Percentiles rank a stretch among this genome's conserved stretches.
phyloP scores from a whole-genome alignment of 805 yeast species.

The Starmerella scarabaei region DNA sequence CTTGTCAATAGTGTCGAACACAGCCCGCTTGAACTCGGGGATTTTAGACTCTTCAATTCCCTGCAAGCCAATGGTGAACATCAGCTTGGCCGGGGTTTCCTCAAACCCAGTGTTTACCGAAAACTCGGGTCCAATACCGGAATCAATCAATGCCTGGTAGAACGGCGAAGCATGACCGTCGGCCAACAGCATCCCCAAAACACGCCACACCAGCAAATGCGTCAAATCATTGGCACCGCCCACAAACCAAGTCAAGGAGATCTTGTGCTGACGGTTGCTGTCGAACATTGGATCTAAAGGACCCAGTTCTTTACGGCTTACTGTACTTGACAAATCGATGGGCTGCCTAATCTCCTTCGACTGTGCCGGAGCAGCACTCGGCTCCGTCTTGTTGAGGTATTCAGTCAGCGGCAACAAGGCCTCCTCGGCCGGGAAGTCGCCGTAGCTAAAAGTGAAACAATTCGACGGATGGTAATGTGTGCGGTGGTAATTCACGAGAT shows the following conservation, averaged over 20 bases:
- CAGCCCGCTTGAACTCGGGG: slow-evolving; percentile 35
- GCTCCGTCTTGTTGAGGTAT: slow-evolving; percentile 14
- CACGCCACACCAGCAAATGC: slow-evolving; percentile 57
- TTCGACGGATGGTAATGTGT: slow-evolving; percentile 81
- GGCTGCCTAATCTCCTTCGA: slow-evolving; percentile 29
- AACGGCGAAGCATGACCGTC: slow-evolving; percentile 91
- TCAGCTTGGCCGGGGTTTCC: slow-evolving; percentile 57
- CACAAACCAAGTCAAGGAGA: slow-evolving; percentile 79
- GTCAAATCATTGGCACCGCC: slow-evolving; percentile 60
- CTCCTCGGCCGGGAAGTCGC: slow-evolving; percentile 36
- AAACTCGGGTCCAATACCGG: slow-evolving; percentile 74
- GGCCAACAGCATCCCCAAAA: slow-evolving; percentile 55
- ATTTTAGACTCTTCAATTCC: slow-evolving; percentile 46
- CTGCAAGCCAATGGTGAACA: slow-evolving; percentile 76
- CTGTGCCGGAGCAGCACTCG: slow-evolving; percentile 12
- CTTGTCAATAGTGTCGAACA: slow-evolving; percentile 37
- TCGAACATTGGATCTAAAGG: slow-evolving; percentile 74
- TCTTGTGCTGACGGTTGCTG: slow-evolving; percentile 52
- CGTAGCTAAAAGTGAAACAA: slow-evolving; percentile 76
- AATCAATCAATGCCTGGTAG: slow-evolving; percentile 74
- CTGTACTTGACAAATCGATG: slow-evolving; percentile 30
- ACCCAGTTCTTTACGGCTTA: slow-evolving; percentile 39
- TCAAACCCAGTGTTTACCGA: slow-evolving; percentile 82
- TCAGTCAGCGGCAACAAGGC: slow-evolving; percentile 18
- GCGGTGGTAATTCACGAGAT: slow-evolving; percentile 63